A percentile compares a stretch with the other conserved stretches of the same genome.
Conservation (phyloP, 768 basidiomycete species). For the Hygrophoropsis aurantiaca region DNA sequence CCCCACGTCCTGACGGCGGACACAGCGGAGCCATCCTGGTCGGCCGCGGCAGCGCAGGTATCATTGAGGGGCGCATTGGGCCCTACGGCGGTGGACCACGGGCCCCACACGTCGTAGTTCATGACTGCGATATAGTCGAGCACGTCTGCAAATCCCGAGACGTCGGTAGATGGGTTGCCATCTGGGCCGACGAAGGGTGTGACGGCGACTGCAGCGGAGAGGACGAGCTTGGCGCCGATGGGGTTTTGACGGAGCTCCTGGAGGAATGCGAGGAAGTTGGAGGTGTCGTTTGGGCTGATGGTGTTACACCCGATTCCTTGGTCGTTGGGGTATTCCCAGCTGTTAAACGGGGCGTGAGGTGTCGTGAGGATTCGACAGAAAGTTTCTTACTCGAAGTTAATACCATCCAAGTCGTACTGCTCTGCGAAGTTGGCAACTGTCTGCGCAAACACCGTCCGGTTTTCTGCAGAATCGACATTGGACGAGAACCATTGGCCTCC, state of each 20-base stretch:
- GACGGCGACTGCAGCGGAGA: too few species aligned
- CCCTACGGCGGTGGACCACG: slow-evolving; percentile 55
- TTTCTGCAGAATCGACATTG: slow-evolving; percentile 53
- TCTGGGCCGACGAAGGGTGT: slow-evolving; percentile 61
- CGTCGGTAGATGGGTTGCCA: slow-evolving; percentile 63
- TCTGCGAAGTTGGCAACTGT: slow-evolving; percentile 49
- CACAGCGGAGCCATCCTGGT: slow-evolving; percentile 72
- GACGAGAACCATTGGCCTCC: too few species aligned
- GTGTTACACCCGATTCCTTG: slow-evolving; percentile 72
- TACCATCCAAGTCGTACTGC: slow-evolving; percentile 55
- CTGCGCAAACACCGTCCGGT: slow-evolving; percentile 65
- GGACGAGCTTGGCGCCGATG: slow-evolving; percentile 50
- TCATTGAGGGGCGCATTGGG: too few species aligned
- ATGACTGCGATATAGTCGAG: slow-evolving; percentile 67
- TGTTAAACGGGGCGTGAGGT: too few species aligned
- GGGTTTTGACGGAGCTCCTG: slow-evolving; percentile 59
- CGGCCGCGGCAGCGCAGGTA: slow-evolving; percentile 57
- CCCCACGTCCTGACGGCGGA: slow-evolving; percentile 74
- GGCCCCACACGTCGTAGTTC: slow-evolving; percentile 65
- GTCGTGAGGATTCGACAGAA: too few species aligned
- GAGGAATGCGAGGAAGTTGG: slow-evolving; percentile 78
- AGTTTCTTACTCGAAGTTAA: too few species aligned
- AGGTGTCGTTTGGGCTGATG: slow-evolving; percentile 54
- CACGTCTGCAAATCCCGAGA: slow-evolving; percentile 67
- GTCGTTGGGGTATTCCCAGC: slow-evolving; percentile 83